Evolutionary conservation across 371 early-diverging fungal genomes (phyloP).

Genomic region (Mucor irregularis): DNA sequence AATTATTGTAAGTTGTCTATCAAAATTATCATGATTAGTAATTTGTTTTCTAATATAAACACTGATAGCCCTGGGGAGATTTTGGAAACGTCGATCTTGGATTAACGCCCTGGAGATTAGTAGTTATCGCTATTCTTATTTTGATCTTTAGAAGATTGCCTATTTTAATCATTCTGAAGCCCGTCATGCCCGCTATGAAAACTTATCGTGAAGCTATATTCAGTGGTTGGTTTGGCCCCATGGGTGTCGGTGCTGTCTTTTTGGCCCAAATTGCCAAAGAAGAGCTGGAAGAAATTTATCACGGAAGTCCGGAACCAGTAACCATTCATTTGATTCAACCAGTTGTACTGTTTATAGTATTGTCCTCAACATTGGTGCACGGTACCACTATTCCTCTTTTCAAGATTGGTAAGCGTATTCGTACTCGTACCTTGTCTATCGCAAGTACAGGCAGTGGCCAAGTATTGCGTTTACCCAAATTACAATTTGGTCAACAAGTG

Average conservation of each 20-base stretch:
- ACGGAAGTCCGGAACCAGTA: constrained; percentile 23
- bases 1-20: constrained; percentile 54
- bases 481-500: constrained; percentile 37
- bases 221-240: constrained; percentile 97
- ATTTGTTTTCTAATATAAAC: background rate
- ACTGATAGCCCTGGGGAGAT: constrained; percentile 67
- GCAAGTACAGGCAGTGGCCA: constrained; percentile 45
- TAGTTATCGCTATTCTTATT: constrained; percentile 69
- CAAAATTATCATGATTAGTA: background rate
- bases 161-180: constrained; percentile 64
- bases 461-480: constrained; percentile 40
- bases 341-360: constrained; percentile 72
- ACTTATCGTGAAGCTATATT: constrained; percentile 85
- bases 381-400: constrained; percentile 81
- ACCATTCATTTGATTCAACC: constrained; percentile 52
- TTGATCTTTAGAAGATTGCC: constrained; percentile 87
- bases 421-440: constrained; percentile 50
- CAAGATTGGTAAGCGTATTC: constrained; percentile 59
- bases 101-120: constrained; percentile 68
- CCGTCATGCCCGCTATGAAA: constrained; percentile 72
- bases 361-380: constrained; percentile 78
- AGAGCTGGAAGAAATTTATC: constrained; percentile 40
- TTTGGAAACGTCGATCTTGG: constrained; percentile 59
- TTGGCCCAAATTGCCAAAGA: constrained; percentile 65
- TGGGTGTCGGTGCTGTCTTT: constrained; percentile 83